Evolutionary conservation across 352 stramenopile species (phyloP).

Genomic region (Pythium graminicola): DNA sequence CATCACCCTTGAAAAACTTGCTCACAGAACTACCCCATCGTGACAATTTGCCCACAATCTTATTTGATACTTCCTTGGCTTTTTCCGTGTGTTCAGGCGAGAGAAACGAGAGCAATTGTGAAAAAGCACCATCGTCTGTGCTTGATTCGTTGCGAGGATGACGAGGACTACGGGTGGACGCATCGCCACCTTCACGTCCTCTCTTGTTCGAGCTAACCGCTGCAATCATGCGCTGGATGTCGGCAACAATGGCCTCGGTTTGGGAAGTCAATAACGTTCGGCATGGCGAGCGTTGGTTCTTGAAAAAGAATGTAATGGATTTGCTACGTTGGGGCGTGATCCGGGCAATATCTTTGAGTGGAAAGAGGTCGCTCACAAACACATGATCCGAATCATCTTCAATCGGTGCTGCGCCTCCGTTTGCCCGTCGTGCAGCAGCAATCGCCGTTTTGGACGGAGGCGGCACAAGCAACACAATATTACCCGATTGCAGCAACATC

Average conservation of each 20-base stretch:
- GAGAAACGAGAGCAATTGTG: conserved; percentile 61
- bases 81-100: conserved; percentile 65
- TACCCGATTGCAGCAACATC: conserved; percentile 64
- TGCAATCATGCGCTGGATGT: conserved; percentile 64
- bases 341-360: conserved; percentile 55
- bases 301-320: conserved; percentile 79
- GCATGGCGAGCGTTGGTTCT: conserved; percentile 45
- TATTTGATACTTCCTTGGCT: conserved; percentile 76
- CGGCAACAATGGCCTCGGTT: conserved; percentile 61
- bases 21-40: conserved; percentile 58
- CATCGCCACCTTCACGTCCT: conserved; percentile 26
- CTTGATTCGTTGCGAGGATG: conserved; percentile 6
- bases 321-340: conserved; percentile 73
- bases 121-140: conserved; percentile 23
- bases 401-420: background rate
- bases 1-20: conserved; percentile 57
- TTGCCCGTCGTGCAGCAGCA: background rate
- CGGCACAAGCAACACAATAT: conserved; percentile 45
- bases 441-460: conserved; percentile 6
- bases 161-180: background rate
- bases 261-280: conserved; percentile 65
- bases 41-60: conserved; percentile 67
- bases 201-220: conserved; percentile 33
- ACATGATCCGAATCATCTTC: conserved; percentile 38
- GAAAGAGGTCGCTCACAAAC: conserved; percentile 59